Evolutionary conservation across 352 stramenopile species (phyloP), one percentile per base, ranked within the genome.

Genomic region (Pythium grandisporangium): DNA sequence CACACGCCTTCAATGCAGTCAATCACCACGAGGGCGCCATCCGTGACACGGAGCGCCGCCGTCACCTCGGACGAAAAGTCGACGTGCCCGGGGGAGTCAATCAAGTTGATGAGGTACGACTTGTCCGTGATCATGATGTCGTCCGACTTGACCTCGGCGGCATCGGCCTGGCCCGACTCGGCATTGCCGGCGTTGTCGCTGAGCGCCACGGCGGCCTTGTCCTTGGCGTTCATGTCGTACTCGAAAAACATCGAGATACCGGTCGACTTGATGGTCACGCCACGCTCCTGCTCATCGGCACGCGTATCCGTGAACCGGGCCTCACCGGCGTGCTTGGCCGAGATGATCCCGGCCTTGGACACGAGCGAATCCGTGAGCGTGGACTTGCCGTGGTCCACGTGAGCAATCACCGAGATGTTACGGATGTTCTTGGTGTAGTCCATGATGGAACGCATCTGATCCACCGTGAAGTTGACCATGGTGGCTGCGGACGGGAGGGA

Each of bases 241-340:
- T 99, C 95, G 65, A 99, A 99, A 81, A 99, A 99, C 95, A 99
- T 98, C 37, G 95, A 98, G 66, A 99, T 99, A 84, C 95, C 96
- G 38, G 96, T 99, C 33, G 96, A 99, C 83, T 99, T 99, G 77
- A 99, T 99, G 50, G 96, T 99, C 70, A 99, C 98, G 80, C 96
- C 93, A 71, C 97, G 95, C 61, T 99, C 96, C 64, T 98, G 95
- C 78, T 99, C 97, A 71, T 99, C 97, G n/a, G 87, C 87, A 62
- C 95, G 91, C n/a, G 95, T 99, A 76, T 99, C 97, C 30, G 94
- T 99, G 88, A 99, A 99, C 70, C 96, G 92, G 27, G 94, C 95
- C 59, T 98, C 96, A 63, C 96, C 96, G 48, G 96, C 96, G 65
- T 97, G 95, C 84, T 98, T 98, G 55, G 92, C 78, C 49, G 96